These are phyloP conservation scores for Pseudogymnoascus sp. DNA, from an alignment of 2,329 filamentous ascomycete genomes.

Conservation along the genomic window DNA sequence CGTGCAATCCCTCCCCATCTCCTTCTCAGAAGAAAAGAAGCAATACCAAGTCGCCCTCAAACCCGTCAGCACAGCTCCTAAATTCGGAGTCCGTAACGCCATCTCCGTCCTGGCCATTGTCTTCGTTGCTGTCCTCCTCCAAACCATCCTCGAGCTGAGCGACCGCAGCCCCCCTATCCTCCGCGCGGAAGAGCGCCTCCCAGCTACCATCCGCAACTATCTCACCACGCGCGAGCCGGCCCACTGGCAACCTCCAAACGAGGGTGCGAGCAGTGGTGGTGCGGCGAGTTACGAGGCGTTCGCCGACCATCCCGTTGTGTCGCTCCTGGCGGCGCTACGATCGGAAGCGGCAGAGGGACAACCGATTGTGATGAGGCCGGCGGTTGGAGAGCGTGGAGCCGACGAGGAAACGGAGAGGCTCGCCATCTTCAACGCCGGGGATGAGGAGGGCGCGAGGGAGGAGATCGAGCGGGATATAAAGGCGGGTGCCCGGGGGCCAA, in stretches of 20 bases:
- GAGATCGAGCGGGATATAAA: conserved; percentile 8
- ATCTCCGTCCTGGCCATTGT: conserved; percentile 18
- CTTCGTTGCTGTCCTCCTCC: conserved; percentile 21
- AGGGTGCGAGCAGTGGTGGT: background rate
- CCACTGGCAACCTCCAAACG: background rate
- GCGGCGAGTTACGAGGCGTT: background rate
- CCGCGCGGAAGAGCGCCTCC: conserved; percentile 19
- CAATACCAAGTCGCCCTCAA: conserved; percentile 8
- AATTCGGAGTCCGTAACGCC: conserved; percentile 11
- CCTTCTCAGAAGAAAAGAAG: conserved; percentile 13
- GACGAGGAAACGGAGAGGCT: conserved; percentile 10
- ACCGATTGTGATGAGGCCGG: background rate
- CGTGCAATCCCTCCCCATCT: conserved; percentile 28
- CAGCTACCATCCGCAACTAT: background rate
- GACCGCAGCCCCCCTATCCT: conserved; percentile 20
- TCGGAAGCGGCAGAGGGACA: conserved; percentile 6
- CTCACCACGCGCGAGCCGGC: background rate
- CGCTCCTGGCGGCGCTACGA: background rate
- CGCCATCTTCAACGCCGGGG: conserved; percentile 7
- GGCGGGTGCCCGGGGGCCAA: background rate
- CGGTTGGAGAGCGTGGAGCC: background rate
- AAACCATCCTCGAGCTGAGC: conserved; percentile 25
- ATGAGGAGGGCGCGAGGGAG: conserved; percentile 13
- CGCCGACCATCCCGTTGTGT: background rate
- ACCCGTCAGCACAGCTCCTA: background rate